phyloP scores from a whole-genome alignment of 257 asterid species.

The Pogostemon cablin region DNA sequence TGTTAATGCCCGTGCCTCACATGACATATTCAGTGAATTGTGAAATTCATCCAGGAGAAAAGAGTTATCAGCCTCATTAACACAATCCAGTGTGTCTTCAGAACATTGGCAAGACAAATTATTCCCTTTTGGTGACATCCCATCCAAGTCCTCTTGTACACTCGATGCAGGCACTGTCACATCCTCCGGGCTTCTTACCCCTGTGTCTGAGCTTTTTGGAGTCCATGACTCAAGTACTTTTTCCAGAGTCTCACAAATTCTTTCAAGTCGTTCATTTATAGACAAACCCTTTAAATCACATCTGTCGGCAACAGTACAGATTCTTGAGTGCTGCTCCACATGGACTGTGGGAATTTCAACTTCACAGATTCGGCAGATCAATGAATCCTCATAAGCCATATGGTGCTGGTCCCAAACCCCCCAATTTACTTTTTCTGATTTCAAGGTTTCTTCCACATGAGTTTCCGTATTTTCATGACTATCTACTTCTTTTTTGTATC shows the following conservation, averaged over 20 bases:
- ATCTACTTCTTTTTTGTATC: slow-evolving; percentile 44
- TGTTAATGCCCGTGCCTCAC: slow-evolving; percentile 43
- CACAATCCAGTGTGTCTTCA: slow-evolving; percentile 55
- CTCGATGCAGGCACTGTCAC: slow-evolving; percentile 45
- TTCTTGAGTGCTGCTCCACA: slow-evolving; percentile 94
- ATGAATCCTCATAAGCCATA: slow-evolving; percentile 75
- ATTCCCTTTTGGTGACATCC: slow-evolving; percentile 50
- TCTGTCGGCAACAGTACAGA: slow-evolving; percentile 93
- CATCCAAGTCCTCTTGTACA: slow-evolving; percentile 52
- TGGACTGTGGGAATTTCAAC: slow-evolving; percentile 91
- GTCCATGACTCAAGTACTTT: slow-evolving; percentile 85
- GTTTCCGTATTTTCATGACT: slow-evolving; percentile 46
- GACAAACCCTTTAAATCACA: slow-evolving; percentile 95
- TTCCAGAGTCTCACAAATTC: slow-evolving; percentile 86
- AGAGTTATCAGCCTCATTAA: slow-evolving; percentile 50
- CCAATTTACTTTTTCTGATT: slow-evolving; percentile 57
- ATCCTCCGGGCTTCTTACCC: slow-evolving; percentile 61
- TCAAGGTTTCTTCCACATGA: slow-evolving; percentile 53
- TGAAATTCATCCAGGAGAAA: slow-evolving; percentile 48
- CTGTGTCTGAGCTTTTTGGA: slow-evolving; percentile 53
- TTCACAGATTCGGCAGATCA: slow-evolving; percentile 97
- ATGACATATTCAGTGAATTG: slow-evolving; percentile 41
- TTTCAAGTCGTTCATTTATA: slow-evolving; percentile 81
- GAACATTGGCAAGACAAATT: slow-evolving; percentile 49
- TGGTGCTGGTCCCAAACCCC: slow-evolving; percentile 82